Conservation (phyloP, 345 rosid species). For the Moringa oleifera region DNA sequence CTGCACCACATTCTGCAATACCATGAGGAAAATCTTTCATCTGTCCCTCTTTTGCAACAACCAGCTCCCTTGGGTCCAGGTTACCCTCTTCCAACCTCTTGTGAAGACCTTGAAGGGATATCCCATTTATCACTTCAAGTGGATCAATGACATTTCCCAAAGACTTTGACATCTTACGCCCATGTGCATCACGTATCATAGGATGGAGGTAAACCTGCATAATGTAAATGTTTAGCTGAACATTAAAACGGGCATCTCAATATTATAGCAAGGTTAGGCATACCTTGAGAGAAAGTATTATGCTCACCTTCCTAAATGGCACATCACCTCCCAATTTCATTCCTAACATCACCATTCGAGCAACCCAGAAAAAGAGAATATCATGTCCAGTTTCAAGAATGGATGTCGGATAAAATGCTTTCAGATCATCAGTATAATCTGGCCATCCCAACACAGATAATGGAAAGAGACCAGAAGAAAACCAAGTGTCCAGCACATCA, state of each 20-base stretch:
- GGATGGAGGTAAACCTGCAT: conserved; percentile 91
- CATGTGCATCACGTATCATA: conserved; percentile 96
- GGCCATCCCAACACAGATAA: conserved; percentile 93
- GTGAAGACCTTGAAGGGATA: conserved; percentile 76
- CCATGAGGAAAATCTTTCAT: conserved; percentile 81
- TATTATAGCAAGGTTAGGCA: neutral
- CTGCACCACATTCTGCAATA: conserved; percentile 94
- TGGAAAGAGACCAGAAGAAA: conserved; percentile 91
- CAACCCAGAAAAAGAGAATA: conserved; percentile 96
- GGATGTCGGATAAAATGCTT: conserved; percentile 86
- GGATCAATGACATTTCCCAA: conserved; percentile 94
- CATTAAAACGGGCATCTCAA: neutral
- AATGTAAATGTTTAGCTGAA: neutral
- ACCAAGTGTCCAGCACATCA: conserved; percentile 98
- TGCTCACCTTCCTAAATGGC: conserved; percentile 74
- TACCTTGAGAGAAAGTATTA: conserved; percentile 10
- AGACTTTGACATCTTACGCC: conserved; percentile 95
- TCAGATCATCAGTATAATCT: conserved; percentile 81
- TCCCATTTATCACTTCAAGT: conserved; percentile 85
- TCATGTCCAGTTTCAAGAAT: conserved; percentile 97
- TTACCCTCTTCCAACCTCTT: conserved; percentile 81
- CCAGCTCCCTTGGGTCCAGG: conserved; percentile 65
- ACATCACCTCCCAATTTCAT: conserved; percentile 81
- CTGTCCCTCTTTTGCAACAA: conserved; percentile 77
- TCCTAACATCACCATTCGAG: conserved; percentile 96